Evolutionary conservation across 2,329 filamentous ascomycete genomes (phyloP).

Genomic region (Periglandula ipomoeae): DNA sequence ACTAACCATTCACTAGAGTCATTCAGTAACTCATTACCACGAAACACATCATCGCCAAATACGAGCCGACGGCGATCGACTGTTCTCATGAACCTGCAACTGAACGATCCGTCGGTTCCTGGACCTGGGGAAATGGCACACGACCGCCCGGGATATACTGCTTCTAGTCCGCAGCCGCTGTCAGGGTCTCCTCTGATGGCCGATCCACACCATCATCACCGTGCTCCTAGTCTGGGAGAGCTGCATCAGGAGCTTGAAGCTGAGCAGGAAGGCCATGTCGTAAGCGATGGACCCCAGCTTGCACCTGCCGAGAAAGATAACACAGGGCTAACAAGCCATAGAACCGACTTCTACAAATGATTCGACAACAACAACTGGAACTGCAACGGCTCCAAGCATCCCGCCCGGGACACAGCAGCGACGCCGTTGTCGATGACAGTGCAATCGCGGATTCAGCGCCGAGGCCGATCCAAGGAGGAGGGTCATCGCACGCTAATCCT

Average conservation of each 20-base stretch:
- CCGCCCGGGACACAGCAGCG: slow-evolving; percentile 24
- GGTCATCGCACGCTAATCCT: slow-evolving; percentile 26
- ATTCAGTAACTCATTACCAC: slow-evolving; percentile 41
- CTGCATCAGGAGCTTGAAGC: slow-evolving; percentile 72
- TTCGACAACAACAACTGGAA: slow-evolving; percentile 65
- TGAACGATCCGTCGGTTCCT: slow-evolving; percentile 61
- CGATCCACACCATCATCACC: slow-evolving; percentile 57
- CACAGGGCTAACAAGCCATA: slow-evolving; percentile 18
- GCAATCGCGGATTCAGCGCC: slow-evolving; percentile 33
- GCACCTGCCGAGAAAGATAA: slow-evolving; percentile 8
- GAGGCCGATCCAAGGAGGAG: slow-evolving; percentile 30
- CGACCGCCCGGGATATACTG: slow-evolving; percentile 22
- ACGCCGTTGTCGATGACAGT: slow-evolving; percentile 41
- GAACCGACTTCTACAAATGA: slow-evolving; percentile 71
- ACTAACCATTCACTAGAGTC: slow-evolving; percentile 30
- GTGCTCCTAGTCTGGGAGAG: slow-evolving; percentile 64
- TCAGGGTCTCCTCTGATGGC: slow-evolving; percentile 36
- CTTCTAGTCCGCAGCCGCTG: slow-evolving; percentile 35
- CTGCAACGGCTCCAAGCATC: slow-evolving; percentile 49
- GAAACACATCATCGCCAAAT: slow-evolving; percentile 35
- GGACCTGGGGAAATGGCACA: slow-evolving; percentile 60
- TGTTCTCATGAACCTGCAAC: slow-evolving; percentile 63
- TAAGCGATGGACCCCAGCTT: slow-evolving; percentile 27
- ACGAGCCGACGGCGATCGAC: slow-evolving; percentile 54
- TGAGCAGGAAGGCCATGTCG: slow-evolving; percentile 71